Evolutionary conservation across 1,139 yeast species (phyloP).

Genomic region (Yamadazyma conglobata): DNA sequence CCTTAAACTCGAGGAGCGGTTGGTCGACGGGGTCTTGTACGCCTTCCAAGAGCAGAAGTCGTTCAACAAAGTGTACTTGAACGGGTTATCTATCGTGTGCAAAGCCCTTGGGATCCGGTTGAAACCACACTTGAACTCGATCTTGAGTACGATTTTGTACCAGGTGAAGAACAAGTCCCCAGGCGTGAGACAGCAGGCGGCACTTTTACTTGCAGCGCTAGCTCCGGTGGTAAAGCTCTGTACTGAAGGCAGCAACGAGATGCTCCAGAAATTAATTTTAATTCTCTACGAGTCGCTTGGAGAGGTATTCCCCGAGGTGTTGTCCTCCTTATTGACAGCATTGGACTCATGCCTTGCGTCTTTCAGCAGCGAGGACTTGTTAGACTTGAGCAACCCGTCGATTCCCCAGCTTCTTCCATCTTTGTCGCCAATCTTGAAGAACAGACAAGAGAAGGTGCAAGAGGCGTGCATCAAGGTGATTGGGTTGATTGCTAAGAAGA

Average conservation of each 20-base stretch:
- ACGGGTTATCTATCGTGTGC: slow-evolving; percentile 65
- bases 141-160: slow-evolving; percentile 70
- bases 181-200: slow-evolving; percentile 79
- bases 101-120: slow-evolving; percentile 66
- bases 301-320: slow-evolving; percentile 90
- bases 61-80: slow-evolving; percentile 46
- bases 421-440: slow-evolving; percentile 85
- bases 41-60: slow-evolving; percentile 78
- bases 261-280: slow-evolving; percentile 66
- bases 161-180: slow-evolving; percentile 72
- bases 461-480: slow-evolving; percentile 77
- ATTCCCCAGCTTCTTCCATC: slow-evolving; percentile 81
- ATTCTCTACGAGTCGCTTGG: slow-evolving; percentile 89
- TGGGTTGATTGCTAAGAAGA: slow-evolving; percentile 78
- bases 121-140: slow-evolving; percentile 71
- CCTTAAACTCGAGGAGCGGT: slow-evolving; percentile 50
- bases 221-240: slow-evolving; percentile 70
- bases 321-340: slow-evolving; percentile 81
- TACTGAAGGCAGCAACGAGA: slow-evolving; percentile 45
- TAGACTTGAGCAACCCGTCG: slow-evolving; percentile 71
- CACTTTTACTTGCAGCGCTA: slow-evolving; percentile 66
- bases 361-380: slow-evolving; percentile 45
- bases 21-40: slow-evolving; percentile 79
- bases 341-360: slow-evolving; percentile 44
- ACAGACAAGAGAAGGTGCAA: slow-evolving; percentile 89